These are phyloP conservation scores for Melocanna baccifera DNA, from an alignment of 176 grass and related monocot genomes.

Conservation along the genomic window DNA sequence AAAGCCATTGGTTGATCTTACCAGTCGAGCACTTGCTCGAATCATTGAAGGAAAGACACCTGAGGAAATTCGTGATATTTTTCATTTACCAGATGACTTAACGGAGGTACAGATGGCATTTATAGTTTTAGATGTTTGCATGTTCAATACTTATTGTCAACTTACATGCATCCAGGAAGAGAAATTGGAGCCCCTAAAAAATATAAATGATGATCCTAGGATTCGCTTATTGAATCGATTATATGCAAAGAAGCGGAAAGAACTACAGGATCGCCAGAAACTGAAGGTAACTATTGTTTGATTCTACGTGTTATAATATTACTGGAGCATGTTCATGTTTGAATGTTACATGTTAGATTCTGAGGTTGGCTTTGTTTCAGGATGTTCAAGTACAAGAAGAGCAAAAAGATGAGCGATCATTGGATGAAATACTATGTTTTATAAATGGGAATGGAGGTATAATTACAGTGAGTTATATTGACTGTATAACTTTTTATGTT, in stretches of 20 bases:
- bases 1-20: constrained; percentile 96
- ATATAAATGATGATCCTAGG: constrained; percentile 95
- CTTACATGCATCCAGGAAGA: constrained; percentile 77
- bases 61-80: constrained; percentile 97
- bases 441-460: constrained; percentile 99
- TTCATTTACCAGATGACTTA: constrained; percentile 96
- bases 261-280: constrained; percentile 92
- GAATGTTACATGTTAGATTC: background rate
- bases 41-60: constrained; percentile 99
- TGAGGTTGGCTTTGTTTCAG: constrained; percentile 52
- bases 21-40: constrained; percentile 91
- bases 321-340: constrained; percentile 6
- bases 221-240: constrained; percentile 94
- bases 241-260: constrained; percentile 98
- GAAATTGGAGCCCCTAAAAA: constrained; percentile 99
- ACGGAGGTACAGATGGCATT: constrained; percentile 61
- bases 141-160: constrained; percentile 23
- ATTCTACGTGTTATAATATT: background rate
- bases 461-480: constrained; percentile 55
- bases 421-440: constrained; percentile 98
- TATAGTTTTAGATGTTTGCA: constrained; percentile 1
- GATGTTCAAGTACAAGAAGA: constrained; percentile 73
- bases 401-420: constrained; percentile 83
- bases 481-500: constrained; percentile 35
- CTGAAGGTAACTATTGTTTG: constrained; percentile 52